Conservation (phyloP, 1,139 yeast species). For the Yamadazyma siamensis region DNA sequence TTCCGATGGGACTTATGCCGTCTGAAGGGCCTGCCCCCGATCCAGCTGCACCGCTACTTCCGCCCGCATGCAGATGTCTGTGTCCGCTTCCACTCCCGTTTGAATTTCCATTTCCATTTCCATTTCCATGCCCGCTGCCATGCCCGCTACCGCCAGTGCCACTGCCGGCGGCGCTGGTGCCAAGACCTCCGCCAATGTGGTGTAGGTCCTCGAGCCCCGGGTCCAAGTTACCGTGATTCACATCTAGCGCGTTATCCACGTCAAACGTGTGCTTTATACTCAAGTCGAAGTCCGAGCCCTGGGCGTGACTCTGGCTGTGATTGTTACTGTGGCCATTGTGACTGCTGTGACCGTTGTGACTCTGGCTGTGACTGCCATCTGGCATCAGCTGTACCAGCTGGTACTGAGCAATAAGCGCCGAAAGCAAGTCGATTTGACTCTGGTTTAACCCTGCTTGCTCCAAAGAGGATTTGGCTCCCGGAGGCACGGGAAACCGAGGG, state of each 20-base stretch:
- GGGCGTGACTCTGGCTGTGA: not conserved
- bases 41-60: not conserved
- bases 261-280: too few relatives aligned
- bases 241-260: too few relatives aligned
- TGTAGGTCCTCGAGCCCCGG: not conserved
- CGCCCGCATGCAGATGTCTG: too few relatives aligned
- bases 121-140: too few relatives aligned
- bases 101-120: too few relatives aligned
- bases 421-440: conserved; percentile 67
- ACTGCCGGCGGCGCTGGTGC: too few relatives aligned
- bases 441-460: conserved; percentile 62
- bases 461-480: conserved; percentile 63
- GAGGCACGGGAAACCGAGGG: conserved; percentile 68
- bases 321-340: not conserved
- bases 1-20: conserved; percentile 2
- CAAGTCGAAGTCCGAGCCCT: not conserved
- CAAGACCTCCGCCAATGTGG: too few relatives aligned
- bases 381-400: conserved; percentile 31
- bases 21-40: not conserved
- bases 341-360: not conserved
- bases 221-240: not conserved
- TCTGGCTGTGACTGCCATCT: not conserved
- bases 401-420: conserved; percentile 71
- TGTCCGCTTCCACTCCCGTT: too few relatives aligned
- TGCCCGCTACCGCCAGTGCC: too few relatives aligned